Conservation (phyloP, 352 stramenopile species). For the Ophiocytium majus region DNA sequence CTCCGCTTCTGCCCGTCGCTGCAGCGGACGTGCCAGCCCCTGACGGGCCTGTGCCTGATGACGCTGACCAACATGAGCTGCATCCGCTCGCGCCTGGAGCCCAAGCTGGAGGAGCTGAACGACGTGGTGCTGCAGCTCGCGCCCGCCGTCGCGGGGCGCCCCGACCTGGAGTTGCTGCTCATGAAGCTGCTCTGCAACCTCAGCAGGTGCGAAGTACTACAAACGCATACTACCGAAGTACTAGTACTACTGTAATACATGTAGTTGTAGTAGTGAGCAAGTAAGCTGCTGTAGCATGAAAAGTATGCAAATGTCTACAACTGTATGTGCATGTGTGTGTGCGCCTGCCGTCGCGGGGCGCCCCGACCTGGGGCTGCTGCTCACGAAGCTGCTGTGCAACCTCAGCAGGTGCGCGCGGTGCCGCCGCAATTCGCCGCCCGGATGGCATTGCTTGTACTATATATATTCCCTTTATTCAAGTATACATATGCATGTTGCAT, state of each 20-base stretch:
- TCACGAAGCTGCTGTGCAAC: neutral
- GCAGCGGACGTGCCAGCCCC: neutral
- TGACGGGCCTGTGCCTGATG: conserved; percentile 39
- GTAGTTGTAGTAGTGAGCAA: neutral
- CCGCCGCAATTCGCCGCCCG: no score
- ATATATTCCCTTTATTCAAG: no score
- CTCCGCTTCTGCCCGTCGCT: no score
- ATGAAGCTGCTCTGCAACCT: conserved; percentile 54
- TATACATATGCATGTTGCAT: no score
- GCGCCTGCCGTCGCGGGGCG: neutral
- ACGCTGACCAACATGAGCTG: conserved; percentile 47
- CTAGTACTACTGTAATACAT: neutral
- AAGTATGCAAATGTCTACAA: neutral
- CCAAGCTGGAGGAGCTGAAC: conserved; percentile 49
- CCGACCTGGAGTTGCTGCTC: conserved; percentile 36
- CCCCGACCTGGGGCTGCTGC: neutral
- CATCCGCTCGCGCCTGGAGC: conserved; percentile 21
- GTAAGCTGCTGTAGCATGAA: neutral
- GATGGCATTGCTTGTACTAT: no score
- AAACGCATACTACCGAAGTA: neutral
- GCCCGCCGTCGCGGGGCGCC: conserved; percentile 26
- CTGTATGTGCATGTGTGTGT: neutral
- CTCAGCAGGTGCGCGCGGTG: neutral
- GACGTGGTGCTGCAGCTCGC: conserved; percentile 43
- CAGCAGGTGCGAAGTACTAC: neutral